Evolutionary conservation across 805 yeast species (phyloP).

Genomic region (Candida maesae): DNA sequence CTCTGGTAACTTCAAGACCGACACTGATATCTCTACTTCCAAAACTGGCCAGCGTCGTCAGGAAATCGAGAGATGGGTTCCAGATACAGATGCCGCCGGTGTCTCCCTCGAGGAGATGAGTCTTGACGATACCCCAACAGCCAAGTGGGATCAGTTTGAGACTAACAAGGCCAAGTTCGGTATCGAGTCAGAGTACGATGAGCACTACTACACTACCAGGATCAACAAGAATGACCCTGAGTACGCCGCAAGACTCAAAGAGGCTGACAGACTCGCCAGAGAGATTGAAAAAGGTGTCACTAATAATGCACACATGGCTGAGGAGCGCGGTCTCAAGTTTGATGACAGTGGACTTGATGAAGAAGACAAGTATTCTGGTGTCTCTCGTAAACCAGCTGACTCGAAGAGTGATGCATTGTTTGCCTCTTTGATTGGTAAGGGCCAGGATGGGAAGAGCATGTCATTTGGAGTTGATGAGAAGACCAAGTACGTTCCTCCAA

Average conservation of each 20-base stretch:
- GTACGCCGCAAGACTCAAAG: slow-evolving; percentile 55
- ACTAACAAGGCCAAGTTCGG: slow-evolving; percentile 90
- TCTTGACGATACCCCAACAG: slow-evolving; percentile 36
- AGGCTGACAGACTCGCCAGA: slow-evolving; percentile 75
- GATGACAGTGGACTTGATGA: slow-evolving; percentile 91
- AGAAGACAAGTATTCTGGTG: slow-evolving; percentile 95
- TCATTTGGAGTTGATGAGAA: slow-evolving; percentile 36
- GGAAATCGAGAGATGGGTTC: slow-evolving; percentile 78
- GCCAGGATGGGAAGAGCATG: slow-evolving; percentile 34
- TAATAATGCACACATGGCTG: slow-evolving; percentile 80
- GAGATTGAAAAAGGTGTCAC: slow-evolving; percentile 71
- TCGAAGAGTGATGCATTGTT: slow-evolving; percentile 25
- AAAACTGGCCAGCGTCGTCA: slow-evolving; percentile 51
- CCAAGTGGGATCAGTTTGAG: slow-evolving; percentile 89
- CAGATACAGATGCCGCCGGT: slow-evolving; percentile 37
- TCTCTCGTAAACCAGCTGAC: slow-evolving; percentile 30
- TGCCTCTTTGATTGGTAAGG: slow-evolving; percentile 25
- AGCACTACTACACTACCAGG: slow-evolving; percentile 80
- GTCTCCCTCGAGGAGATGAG: slow-evolving; percentile 23
- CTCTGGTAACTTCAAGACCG: slow-evolving; percentile 62
- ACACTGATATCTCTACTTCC: slow-evolving; percentile 57
- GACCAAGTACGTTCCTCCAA: slow-evolving; percentile 49
- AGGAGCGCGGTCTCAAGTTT: slow-evolving; percentile 75
- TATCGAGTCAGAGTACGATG: slow-evolving; percentile 76
- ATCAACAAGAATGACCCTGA: slow-evolving; percentile 70